Conservation (phyloP, 306 rosid species). For the Vicia sativa region DNA sequence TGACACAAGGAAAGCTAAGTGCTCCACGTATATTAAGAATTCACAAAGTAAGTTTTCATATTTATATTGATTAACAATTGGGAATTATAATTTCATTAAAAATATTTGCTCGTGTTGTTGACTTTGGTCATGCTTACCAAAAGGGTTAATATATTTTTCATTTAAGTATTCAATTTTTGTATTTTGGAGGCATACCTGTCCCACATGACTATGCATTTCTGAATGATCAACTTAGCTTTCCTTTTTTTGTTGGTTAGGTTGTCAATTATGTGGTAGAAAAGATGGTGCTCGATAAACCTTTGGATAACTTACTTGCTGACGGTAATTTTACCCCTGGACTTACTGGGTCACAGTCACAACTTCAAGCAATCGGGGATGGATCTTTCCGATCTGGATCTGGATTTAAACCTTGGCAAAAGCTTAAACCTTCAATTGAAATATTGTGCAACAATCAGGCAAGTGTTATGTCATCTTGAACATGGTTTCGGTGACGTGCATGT, state of each 20-base stretch:
- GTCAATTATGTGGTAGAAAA: constrained; percentile 88
- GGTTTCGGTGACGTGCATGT: constrained; percentile 13
- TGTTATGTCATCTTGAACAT: constrained; percentile 27
- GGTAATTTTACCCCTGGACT: constrained; percentile 68
- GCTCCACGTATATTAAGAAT: constrained; percentile 97
- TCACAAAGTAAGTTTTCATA: constrained; percentile 69
- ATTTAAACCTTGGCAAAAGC: constrained; percentile 87
- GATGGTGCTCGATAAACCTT: constrained; percentile 93
- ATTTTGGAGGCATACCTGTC: constrained; percentile 14
- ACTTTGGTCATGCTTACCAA: constrained; percentile 21
- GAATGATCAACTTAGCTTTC: constrained; percentile 30
- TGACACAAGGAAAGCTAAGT: constrained; percentile 96
- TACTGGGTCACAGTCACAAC: constrained; percentile 62
- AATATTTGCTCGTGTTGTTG: not conserved
- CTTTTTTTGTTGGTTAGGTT: constrained; percentile 54
- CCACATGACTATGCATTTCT: constrained; percentile 20
- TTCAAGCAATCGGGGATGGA: constrained; percentile 69
- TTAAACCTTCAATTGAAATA: constrained; percentile 88
- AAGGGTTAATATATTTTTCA: not conserved
- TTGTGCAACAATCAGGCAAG: constrained; percentile 96
- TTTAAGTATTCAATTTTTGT: constrained; percentile 12
- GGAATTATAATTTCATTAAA: constrained; percentile 8
- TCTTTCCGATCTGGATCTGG: constrained; percentile 89
- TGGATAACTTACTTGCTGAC: constrained; percentile 67
- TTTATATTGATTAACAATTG: constrained; percentile 28